Percentiles rank a stretch among this genome's conserved stretches.
phyloP scores from a whole-genome alignment of 208 protist species.

The Acanthamoeba triangularis region DNA sequence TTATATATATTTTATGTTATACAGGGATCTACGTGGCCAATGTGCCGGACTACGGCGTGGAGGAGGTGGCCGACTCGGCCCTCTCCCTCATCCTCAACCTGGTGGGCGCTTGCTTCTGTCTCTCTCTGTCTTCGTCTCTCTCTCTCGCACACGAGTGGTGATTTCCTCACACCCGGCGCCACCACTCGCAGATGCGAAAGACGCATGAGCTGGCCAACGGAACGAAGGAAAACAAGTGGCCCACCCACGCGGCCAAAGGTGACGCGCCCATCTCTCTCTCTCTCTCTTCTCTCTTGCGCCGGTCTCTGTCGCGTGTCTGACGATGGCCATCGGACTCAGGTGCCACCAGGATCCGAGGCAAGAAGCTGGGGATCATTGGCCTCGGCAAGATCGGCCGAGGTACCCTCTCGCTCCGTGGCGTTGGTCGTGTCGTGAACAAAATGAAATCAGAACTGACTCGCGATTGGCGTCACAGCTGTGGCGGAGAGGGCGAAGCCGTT shows the following conservation, averaged over 20 bases:
- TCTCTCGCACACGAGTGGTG: no score
- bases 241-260: slow-evolving; percentile 54
- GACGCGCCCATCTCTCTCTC: no score
- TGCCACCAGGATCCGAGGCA: neutral
- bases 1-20: no score
- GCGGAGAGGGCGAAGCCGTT: slow-evolving; percentile 47
- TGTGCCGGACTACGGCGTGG: slow-evolving; percentile 76
- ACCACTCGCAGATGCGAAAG: slow-evolving; percentile 10
- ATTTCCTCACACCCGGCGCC: no score
- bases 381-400: slow-evolving; percentile 18
- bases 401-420: neutral
- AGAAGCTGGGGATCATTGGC: neutral
- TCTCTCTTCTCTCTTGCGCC: neutral
- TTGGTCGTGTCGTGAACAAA: no score
- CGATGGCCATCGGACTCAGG: neutral
- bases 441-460: neutral
- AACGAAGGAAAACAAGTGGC: slow-evolving; percentile 39
- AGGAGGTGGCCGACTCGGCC: slow-evolving; percentile 71
- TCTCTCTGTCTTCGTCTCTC: neutral
- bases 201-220: slow-evolving; percentile 36
- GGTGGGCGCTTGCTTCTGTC: neutral
- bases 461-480: neutral
- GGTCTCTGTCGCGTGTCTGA: no score
- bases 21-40: slow-evolving; percentile 64
- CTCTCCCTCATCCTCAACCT: slow-evolving; percentile 24